phyloP scores from a whole-genome alignment of 2,329 filamentous ascomycete genomes.

The Hymenoscyphus occultus region DNA sequence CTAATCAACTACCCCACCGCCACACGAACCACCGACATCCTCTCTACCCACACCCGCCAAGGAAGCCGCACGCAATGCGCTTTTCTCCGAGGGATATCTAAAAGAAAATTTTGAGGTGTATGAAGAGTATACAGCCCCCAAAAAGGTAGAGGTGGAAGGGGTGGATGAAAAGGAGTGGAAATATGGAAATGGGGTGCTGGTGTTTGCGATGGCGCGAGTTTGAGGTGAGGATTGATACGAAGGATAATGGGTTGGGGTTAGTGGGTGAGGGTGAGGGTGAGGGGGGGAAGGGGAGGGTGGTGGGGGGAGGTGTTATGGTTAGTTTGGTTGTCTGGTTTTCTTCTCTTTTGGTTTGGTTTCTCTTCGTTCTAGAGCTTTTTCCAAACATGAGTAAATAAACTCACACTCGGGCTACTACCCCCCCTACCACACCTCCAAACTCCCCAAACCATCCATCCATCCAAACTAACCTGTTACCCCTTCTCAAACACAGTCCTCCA shows the following conservation, averaged over 20 bases:
- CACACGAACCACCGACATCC: background rate
- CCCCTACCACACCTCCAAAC: no score
- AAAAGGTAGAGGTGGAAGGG: no score
- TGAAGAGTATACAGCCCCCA: background rate
- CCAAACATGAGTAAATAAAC: background rate
- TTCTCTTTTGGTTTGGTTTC: no score
- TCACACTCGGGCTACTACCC: no score
- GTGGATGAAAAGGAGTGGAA: background rate
- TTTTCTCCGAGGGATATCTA: background rate
- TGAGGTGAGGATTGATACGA: background rate
- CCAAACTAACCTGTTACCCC: no score
- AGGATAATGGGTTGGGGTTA: background rate
- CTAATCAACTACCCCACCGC: background rate
- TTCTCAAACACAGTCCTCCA: constrained; percentile 37
- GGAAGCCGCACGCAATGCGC: background rate
- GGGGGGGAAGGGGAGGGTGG: background rate
- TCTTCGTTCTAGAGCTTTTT: background rate
- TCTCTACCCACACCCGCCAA: background rate
- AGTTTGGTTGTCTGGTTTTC: no score
- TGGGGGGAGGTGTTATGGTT: no score
- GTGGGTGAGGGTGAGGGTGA: background rate
- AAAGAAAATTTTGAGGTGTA: background rate
- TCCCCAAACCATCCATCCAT: no score
- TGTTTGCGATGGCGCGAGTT: background rate
- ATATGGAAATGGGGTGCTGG: background rate